phyloP scores from a whole-genome alignment of 139 green algal genomes.

The Edaphochlamys debaryana region DNA sequence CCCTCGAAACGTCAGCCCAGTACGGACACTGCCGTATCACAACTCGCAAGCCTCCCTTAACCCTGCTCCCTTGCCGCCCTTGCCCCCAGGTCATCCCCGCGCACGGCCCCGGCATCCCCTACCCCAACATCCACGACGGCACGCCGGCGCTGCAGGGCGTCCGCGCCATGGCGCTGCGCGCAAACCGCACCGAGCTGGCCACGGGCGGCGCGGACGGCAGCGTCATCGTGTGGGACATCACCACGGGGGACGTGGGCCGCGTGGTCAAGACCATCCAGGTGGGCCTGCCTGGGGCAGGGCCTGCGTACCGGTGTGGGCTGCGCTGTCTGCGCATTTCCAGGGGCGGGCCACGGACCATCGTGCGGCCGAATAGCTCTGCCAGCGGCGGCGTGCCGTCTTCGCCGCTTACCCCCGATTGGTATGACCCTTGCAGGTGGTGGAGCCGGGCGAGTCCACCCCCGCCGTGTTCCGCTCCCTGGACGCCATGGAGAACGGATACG shows the following conservation, averaged over 20 bases:
- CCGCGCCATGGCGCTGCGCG: slow-evolving; percentile 56
- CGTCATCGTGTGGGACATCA: slow-evolving; percentile 65
- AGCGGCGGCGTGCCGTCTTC: too few species aligned
- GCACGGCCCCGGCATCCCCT: slow-evolving; percentile 53
- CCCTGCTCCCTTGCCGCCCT: too few species aligned
- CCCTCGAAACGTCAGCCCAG: too few species aligned
- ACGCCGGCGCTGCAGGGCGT: slow-evolving; percentile 58
- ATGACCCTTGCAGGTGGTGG: too few species aligned
- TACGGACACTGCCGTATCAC: too few species aligned
- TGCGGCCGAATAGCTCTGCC: too few species aligned
- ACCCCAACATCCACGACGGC: slow-evolving; percentile 57
- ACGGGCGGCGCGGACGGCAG: slow-evolving; percentile 62
- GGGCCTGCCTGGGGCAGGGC: too few species aligned
- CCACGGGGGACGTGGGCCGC: slow-evolving; percentile 45
- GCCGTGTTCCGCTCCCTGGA: slow-evolving; percentile 66
- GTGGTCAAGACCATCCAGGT: slow-evolving; percentile 63
- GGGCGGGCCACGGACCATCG: too few species aligned
- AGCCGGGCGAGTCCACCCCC: slow-evolving; percentile 51
- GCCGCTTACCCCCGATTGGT: too few species aligned
- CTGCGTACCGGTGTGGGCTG: too few species aligned
- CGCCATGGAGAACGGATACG: slow-evolving; percentile 34
- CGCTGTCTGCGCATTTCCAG: too few species aligned
- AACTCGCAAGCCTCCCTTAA: too few species aligned
- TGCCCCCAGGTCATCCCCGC: slow-evolving; percentile 53
- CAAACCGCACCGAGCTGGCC: slow-evolving; percentile 62